phyloP scores from a whole-genome alignment of 2,329 filamentous ascomycete genomes.

The Aspergillus tanneri region DNA sequence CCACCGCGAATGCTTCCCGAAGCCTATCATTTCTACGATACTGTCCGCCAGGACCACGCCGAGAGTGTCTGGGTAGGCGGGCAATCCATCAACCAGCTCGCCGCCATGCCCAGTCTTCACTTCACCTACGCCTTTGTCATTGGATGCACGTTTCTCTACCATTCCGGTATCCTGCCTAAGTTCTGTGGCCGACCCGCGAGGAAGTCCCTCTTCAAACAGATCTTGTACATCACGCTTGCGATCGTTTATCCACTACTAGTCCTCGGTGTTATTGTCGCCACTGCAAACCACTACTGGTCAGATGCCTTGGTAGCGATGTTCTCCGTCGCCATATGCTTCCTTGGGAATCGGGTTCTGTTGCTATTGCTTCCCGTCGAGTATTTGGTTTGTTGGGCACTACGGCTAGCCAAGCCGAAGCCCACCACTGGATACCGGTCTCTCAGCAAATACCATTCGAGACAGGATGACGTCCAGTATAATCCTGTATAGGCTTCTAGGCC shows the following conservation, averaged over 20 bases:
- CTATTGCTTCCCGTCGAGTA: conserved; percentile 54
- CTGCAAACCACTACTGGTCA: conserved; percentile 60
- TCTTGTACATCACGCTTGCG: conserved; percentile 47
- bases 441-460: not conserved
- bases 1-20: conserved; percentile 61
- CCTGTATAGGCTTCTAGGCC: not conserved
- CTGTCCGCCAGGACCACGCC: conserved; percentile 57
- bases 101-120: conserved; percentile 59
- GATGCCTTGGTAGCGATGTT: conserved; percentile 53
- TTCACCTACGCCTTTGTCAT: conserved; percentile 58
- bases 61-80: conserved; percentile 56
- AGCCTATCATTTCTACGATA: conserved; percentile 62
- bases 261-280: conserved; percentile 55
- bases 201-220: conserved; percentile 44
- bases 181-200: conserved; percentile 44
- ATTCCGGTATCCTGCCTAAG: conserved; percentile 51
- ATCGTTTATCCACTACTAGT: conserved; percentile 53
- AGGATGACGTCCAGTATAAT: not conserved
- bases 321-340: conserved; percentile 50
- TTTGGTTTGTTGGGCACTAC: conserved; percentile 48
- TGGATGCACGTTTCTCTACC: conserved; percentile 54
- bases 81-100: conserved; percentile 59
- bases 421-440: conserved; percentile 43
- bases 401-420: conserved; percentile 54
- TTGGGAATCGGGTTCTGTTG: conserved; percentile 52